Evolutionary conservation across 129 eudicot genomes (phyloP).

Genomic region (Pittosporum tobira): DNA sequence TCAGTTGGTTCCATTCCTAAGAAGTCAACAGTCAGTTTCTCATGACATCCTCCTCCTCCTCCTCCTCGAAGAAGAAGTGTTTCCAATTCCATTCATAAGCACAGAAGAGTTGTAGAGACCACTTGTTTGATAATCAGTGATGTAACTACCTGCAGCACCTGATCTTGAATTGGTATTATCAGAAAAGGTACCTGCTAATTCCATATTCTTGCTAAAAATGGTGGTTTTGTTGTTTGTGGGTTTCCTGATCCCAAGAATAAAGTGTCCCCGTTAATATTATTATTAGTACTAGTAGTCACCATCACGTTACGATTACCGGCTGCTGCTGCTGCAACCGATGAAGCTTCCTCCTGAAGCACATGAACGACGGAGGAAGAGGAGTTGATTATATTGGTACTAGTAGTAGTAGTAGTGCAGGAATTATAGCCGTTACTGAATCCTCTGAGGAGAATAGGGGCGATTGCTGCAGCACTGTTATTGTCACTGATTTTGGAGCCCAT

Average conservation of each 20-base stretch:
- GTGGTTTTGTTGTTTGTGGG: background rate
- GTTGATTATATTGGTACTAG: constrained; percentile 7
- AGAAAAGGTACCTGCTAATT: too few species aligned
- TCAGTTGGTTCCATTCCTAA: constrained; percentile 34
- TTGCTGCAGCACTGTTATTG: too few species aligned
- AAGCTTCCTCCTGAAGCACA: too few species aligned
- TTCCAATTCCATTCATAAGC: constrained; percentile 24
- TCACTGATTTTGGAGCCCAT: constrained; percentile 46
- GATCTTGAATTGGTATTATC: too few species aligned
- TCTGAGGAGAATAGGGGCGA: constrained; percentile 32
- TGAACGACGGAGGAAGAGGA: constrained; percentile 4
- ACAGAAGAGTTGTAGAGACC: constrained; percentile 20
- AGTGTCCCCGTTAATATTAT: too few species aligned
- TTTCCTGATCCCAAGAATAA: constrained; percentile 17
- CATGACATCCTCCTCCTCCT: too few species aligned
- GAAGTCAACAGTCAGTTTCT: constrained; percentile 41
- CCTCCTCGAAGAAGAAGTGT: constrained; percentile 11
- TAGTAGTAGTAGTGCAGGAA: constrained; percentile 13
- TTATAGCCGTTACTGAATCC: constrained; percentile 52
- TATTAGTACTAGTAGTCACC: too few species aligned
- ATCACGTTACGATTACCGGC: constrained; percentile 4
- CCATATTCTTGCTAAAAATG: constrained; percentile 15
- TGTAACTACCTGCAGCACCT: constrained; percentile 2
- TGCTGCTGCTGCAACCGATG: constrained; percentile 11
- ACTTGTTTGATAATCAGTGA: constrained; percentile 2